A percentile compares a stretch with the other conserved stretches of the same genome.
Conservation (phyloP, 768 basidiomycete genomes). For the Kwoniella sp. region DNA sequence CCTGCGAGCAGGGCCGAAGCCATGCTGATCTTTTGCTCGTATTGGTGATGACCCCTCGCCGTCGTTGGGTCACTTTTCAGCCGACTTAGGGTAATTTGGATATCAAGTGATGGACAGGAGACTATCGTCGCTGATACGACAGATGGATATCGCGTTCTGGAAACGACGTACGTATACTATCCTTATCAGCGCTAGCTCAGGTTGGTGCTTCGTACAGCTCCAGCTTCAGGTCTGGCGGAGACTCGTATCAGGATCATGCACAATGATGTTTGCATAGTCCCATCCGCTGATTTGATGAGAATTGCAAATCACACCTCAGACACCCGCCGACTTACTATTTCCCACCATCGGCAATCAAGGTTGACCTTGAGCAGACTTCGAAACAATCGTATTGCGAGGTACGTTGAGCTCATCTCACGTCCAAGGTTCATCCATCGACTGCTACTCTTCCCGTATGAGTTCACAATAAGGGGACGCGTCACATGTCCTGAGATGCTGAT, state of each 20-base stretch:
- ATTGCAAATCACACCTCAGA: slow-evolving; percentile 16
- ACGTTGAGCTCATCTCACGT: not conserved
- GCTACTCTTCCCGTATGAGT: no score
- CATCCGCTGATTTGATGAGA: no score
- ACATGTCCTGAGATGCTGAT: no score
- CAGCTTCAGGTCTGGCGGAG: no score
- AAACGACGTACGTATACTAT: slow-evolving; percentile 53
- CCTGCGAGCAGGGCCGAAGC: not conserved
- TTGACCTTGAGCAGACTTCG: slow-evolving; percentile 26
- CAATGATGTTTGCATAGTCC: no score
- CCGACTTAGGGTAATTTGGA: slow-evolving; percentile 45
- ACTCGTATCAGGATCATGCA: no score
- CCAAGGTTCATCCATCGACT: not conserved
- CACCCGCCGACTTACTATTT: slow-evolving; percentile 56
- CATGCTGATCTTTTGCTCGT: no score
- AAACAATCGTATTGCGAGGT: slow-evolving; percentile 52
- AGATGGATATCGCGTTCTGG: slow-evolving; percentile 48
- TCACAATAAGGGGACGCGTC: no score
- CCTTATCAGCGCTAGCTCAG: no score
- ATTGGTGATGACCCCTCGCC: no score
- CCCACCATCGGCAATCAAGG: slow-evolving; percentile 32
- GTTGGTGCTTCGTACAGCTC: no score
- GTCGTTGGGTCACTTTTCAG: no score
- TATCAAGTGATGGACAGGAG: slow-evolving; percentile 28
- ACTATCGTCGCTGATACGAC: slow-evolving; percentile 48